A percentile compares a stretch with the other conserved stretches of the same genome.
phyloP scores from a whole-genome alignment of 352 stramenopile genomes.

The Phytopythium ostracodes region DNA sequence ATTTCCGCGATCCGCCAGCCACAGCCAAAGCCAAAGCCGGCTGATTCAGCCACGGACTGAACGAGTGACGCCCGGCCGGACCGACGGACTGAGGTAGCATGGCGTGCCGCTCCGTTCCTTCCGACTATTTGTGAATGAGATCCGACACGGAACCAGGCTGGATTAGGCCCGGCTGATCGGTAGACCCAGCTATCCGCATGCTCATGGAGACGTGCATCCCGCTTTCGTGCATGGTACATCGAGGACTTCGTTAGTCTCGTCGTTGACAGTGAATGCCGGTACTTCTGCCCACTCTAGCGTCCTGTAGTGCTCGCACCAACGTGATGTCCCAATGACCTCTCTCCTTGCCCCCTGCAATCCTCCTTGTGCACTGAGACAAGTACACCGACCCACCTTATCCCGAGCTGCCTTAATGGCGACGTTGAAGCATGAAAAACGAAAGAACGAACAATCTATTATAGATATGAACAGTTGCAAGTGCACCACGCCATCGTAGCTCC shows the following conservation, averaged over 20 bases:
- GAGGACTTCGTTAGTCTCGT: too few species aligned
- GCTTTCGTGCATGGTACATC: too few species aligned
- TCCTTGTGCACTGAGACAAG: too few species aligned
- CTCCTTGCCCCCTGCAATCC: too few species aligned
- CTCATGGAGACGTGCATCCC: too few species aligned
- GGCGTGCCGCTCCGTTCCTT: background rate
- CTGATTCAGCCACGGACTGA: background rate
- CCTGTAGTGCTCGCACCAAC: too few species aligned
- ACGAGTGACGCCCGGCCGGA: background rate
- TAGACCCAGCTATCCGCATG: background rate
- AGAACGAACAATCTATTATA: background rate
- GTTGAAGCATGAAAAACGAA: background rate
- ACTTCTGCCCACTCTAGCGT: too few species aligned
- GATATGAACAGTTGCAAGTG: background rate
- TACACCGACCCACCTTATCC: too few species aligned
- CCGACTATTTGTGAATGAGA: background rate
- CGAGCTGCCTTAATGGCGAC: too few species aligned
- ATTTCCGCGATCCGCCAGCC: background rate
- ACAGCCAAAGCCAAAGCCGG: background rate
- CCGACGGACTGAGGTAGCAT: background rate
- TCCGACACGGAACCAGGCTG: background rate
- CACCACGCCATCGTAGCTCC: background rate
- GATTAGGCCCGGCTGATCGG: background rate
- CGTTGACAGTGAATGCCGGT: too few species aligned
- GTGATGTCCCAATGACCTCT: too few species aligned